These are phyloP conservation scores for Sechiopsis laciniata DNA, from an alignment of 306 rosid genomes.

Conservation along the genomic window DNA sequence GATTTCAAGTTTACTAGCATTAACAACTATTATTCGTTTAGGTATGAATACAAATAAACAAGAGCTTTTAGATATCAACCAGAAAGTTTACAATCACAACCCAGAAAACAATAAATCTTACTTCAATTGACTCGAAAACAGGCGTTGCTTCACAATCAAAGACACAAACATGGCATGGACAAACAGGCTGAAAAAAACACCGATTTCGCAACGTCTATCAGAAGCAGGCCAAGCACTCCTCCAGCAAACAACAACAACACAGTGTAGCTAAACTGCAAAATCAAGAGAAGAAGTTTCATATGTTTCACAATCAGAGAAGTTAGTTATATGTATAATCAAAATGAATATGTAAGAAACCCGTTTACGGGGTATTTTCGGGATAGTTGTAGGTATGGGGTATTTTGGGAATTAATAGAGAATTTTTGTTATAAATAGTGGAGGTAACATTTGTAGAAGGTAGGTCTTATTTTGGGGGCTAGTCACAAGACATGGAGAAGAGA, in stretches of 20 bases:
- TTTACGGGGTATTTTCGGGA: too few relatives aligned
- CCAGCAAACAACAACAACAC: conserved; percentile 84
- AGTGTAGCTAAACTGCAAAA: conserved; percentile 68
- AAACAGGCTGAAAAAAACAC: not conserved
- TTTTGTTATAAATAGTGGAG: too few relatives aligned
- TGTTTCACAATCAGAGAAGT: not conserved
- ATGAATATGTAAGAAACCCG: too few relatives aligned
- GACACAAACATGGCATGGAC: not conserved
- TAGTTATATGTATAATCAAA: not conserved
- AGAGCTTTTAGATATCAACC: not conserved
- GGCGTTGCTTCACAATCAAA: not conserved
- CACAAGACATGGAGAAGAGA: too few relatives aligned
- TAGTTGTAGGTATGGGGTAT: too few relatives aligned
- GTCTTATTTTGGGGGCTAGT: too few relatives aligned
- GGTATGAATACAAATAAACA: not conserved
- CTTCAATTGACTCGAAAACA: not conserved
- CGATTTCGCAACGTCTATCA: conserved; percentile 22
- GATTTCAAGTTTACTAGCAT: not conserved
- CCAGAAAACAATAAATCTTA: conserved; percentile 2
- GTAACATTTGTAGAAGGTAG: too few relatives aligned
- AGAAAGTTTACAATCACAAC: not conserved
- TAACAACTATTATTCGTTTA: not conserved
- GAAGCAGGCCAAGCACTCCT: conserved; percentile 59
- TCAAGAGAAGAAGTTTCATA: not conserved
- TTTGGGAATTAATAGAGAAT: too few relatives aligned